Evolutionary conservation across 129 eudicot genomes (phyloP).

Genomic region (carrot (Daucus carota)): DNA sequence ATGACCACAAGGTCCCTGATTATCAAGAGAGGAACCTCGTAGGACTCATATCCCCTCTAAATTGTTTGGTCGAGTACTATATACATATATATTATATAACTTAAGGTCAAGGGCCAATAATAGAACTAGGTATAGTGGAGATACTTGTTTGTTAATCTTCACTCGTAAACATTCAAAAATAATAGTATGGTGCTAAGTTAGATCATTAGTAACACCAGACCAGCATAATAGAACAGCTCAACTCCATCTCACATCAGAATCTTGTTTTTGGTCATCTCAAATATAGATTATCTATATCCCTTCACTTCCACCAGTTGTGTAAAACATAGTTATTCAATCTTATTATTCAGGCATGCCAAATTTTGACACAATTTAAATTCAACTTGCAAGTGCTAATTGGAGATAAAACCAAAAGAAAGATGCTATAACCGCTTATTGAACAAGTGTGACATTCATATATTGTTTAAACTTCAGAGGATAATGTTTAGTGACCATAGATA

Average conservation of each 20-base stretch:
- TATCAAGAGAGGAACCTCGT: neutral
- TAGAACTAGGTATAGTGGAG: neutral
- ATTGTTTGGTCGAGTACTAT: neutral
- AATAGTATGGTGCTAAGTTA: neutral
- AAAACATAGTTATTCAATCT: neutral
- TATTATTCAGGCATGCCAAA: neutral
- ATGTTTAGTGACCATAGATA: neutral
- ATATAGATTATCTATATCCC: neutral
- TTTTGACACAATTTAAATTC: neutral
- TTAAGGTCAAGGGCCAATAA: neutral
- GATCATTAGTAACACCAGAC: neutral
- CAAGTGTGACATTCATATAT: neutral
- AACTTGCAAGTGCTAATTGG: neutral
- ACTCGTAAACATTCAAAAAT: neutral
- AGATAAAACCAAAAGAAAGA: neutral
- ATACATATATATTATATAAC: neutral
- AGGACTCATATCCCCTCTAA: neutral
- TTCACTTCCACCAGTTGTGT: neutral
- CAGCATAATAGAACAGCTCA: neutral
- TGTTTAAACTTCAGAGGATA: neutral
- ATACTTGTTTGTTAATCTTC: neutral
- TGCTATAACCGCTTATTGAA: neutral
- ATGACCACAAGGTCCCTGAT: neutral
- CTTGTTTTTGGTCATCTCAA: neutral
- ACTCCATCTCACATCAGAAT: neutral